Base-by-base conservation (phyloP, 202 grass and related monocot genomes). In the Setaria viridis region DNA sequence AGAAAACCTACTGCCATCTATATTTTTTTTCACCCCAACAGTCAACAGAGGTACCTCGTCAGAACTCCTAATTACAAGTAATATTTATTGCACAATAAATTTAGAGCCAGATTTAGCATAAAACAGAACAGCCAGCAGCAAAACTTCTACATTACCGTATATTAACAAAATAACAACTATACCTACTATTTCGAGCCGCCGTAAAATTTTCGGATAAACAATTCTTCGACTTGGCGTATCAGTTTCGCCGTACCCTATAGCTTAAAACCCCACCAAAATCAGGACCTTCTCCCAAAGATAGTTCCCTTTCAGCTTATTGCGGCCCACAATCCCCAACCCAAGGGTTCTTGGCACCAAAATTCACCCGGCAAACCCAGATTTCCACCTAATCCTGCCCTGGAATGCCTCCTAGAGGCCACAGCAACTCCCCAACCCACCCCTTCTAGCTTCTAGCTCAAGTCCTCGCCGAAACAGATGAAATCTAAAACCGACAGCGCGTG, bases 271-370 rank as follows among this genome's bases (percentile, higher is more conserved):
- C 54, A 75, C 50, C 12, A 4, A 79, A 25, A 60, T 69, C 65
- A 85, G 74, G 6, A 70, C 20, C 3, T 85, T 46, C 83, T 35
- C 41, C 74, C 39, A 75, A 29, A 42, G 46, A 35, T 19, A 4
- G 21, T 19, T 45, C 69, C 80, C 9, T 34, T 62, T 71, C 17
- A 74, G 39, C 69, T 33, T 37, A 17, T 33, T 37, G 14, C 33
- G 32, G 30, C 50, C 32, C 16, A 71, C 20, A 55, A 64, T 53
- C 45, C 56, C 67, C 46, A 55, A 33, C 11, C 76, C 58, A n/a
- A 67, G 35, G 6, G 7, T 35, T 35, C 37, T 7, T 41, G 15
- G 4, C 58, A 87, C 47, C 48, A 39, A 58, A 77, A 77, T 47
- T 19, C 34, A 54, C 79, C 66, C 13, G 0, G 2, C 0, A 59